Percentiles rank a stretch among this genome's conserved stretches.
phyloP scores from a whole-genome alignment of 2,329 filamentous ascomycete genomes.

The Talaromyces atroroseus region DNA sequence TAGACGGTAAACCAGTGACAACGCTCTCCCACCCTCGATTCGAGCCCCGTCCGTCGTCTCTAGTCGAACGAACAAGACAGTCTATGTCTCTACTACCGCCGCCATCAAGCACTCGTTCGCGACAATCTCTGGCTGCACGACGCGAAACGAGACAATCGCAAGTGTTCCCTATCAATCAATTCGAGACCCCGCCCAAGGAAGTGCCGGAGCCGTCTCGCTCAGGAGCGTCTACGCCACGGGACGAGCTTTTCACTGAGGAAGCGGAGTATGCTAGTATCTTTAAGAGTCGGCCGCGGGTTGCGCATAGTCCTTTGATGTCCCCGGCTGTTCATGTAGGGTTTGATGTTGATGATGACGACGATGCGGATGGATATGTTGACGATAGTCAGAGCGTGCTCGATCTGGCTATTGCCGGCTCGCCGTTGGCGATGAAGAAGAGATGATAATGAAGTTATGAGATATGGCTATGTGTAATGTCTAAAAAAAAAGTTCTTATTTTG shows the following conservation, averaged over 20 bases:
- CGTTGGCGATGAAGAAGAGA: conserved; percentile 12
- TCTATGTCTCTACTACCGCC: conserved; percentile 65
- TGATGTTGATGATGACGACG: conserved; percentile 14
- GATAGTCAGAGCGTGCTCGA: conserved; percentile 9
- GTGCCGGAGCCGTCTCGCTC: conserved; percentile 18
- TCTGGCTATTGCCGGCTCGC: conserved; percentile 8
- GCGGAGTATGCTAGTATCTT: conserved; percentile 78
- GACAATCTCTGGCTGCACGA: conserved; percentile 20
- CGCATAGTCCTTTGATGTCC: conserved; percentile 60
- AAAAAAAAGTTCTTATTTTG: not conserved
- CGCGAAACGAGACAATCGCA: conserved; percentile 28
- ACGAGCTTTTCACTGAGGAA: conserved; percentile 66
- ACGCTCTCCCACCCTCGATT: conserved; percentile 20
- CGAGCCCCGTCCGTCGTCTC: conserved; percentile 31
- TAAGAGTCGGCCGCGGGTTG: conserved; percentile 74
- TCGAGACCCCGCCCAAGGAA: conserved; percentile 47
- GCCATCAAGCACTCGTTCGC: conserved; percentile 9
- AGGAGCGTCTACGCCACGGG: conserved; percentile 50
- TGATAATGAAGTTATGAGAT: not conserved
- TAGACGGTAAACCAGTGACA: not conserved
- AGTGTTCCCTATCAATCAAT: conserved; percentile 50
- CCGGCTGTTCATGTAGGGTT: conserved; percentile 34
- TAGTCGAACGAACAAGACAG: conserved; percentile 73
- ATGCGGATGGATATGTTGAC: conserved; percentile 12
- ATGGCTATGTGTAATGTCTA: too few species aligned